Evolutionary conservation across 805 yeast genomes (phyloP), one percentile per base, ranked within the genome.

Genomic region (Cyberlindnera nakhonratchasimensis): DNA sequence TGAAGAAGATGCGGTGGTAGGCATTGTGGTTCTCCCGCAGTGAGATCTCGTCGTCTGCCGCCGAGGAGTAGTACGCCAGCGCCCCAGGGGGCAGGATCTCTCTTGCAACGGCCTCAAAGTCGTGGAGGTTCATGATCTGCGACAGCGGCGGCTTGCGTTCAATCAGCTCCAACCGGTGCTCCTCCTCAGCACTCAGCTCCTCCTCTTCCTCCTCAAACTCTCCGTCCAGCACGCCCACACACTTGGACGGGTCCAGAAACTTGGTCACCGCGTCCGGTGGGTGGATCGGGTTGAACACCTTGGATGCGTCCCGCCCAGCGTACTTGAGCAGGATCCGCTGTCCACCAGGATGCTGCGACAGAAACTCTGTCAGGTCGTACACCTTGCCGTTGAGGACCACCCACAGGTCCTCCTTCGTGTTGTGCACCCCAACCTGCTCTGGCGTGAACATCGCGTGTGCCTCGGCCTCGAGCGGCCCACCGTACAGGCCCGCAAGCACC

Each of bases 21-120:
- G 96, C 95, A 39, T 80, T 74, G 62, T 89, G 97, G 66, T 91
- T 91, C 58, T 90, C 96, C 53, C 98, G 75, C 57, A 86, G 61
- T 2, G 96, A 76, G 52, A 91, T 77, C 66, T 91, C 98, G 62
- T 91, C 98, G 63, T 91, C 97, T 14, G 96, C 75, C 9, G 91
- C 98, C 26, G 89, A 79, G 4, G 95, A 83, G 61, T 89, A 91
- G 64, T 91, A 91, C 12, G 93, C 93, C 95, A 97, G 86, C 0
- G 93, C 97, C 24, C 77, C 75, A 42, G 77, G 79, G 23, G 86
- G 75, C 71, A 91, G 69, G 25, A 86, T 83, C 46, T 80, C 75
- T 38, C 87, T 73, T 4, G 98, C 97, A 34, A 91, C 78, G 53
- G 77, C 75, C 62, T 91, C 98, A 58, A 91, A 89, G 62, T 91